Evolutionary conservation across 2,329 filamentous ascomycete species (phyloP).

Genomic region (Xylaria sp.): DNA sequence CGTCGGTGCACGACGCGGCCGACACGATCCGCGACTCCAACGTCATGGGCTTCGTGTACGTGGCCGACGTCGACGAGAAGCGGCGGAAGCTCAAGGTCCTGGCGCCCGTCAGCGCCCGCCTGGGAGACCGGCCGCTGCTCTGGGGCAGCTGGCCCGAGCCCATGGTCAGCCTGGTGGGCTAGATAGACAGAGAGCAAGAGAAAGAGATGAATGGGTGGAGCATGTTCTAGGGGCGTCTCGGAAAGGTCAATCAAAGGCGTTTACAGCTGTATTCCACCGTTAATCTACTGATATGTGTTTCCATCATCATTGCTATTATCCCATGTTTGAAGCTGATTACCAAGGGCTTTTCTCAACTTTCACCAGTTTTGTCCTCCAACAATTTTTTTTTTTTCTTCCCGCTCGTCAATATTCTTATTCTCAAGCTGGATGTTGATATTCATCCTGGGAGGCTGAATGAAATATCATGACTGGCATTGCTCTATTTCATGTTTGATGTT

Average conservation of each 20-base stretch:
- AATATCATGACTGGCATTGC: not conserved
- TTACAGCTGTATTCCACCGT: not conserved
- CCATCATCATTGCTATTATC: not conserved
- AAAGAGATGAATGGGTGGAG: not conserved
- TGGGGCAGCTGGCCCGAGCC: slow-evolving; percentile 88
- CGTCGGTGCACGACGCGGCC: slow-evolving; percentile 67
- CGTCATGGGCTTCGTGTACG: slow-evolving; percentile 91
- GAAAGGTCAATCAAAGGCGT: not conserved
- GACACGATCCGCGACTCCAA: slow-evolving; percentile 77
- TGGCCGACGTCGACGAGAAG: slow-evolving; percentile 86
- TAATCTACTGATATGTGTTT: not conserved
- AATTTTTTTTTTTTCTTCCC: no score
- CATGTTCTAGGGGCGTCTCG: not conserved
- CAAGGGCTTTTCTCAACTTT: no score
- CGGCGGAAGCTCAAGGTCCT: slow-evolving; percentile 80
- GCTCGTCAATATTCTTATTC: no score
- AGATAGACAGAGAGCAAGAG: not conserved
- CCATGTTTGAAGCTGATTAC: no score
- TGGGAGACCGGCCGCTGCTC: slow-evolving; percentile 79
- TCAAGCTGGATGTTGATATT: not conserved
- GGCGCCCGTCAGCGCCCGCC: slow-evolving; percentile 78
- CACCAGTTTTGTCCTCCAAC: no score
- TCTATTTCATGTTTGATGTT: not conserved
- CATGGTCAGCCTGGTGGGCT: slow-evolving; percentile 72
- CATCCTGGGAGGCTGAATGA: not conserved